Evolutionary conservation across 2,329 filamentous ascomycete species (phyloP).

Genomic region (Aaosphaeria pasadenensis): DNA sequence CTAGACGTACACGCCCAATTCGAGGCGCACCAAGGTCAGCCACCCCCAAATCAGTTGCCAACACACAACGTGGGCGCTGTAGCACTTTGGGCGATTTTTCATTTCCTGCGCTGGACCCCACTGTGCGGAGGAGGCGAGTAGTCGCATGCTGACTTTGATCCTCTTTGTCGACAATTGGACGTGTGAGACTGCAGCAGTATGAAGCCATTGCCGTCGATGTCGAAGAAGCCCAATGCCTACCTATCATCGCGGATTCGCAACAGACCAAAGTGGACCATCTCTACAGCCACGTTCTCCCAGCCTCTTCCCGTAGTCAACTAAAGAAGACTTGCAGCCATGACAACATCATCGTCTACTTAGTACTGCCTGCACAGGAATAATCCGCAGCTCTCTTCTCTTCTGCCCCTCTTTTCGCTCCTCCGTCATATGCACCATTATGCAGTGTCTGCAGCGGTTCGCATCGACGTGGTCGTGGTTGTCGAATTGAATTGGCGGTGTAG

Average conservation of each 20-base stretch:
- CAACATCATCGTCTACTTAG: neutral
- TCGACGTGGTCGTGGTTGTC: conserved; percentile 9
- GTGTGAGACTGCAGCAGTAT: no score
- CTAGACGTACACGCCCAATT: no score
- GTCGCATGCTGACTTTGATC: conserved; percentile 2
- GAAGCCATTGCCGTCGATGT: no score
- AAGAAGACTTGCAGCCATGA: neutral
- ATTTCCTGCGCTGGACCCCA: neutral
- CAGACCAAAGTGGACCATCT: neutral
- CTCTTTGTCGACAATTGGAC: no score
- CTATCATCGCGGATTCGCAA: no score
- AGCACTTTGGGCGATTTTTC: neutral
- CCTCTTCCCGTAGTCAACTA: neutral
- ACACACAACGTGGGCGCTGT: conserved; percentile 5
- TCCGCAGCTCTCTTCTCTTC: neutral
- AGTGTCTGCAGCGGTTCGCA: conserved; percentile 25
- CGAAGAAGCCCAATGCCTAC: no score
- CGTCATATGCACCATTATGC: conserved; percentile 22
- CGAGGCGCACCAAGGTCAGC: conserved; percentile 12
- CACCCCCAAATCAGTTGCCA: conserved; percentile 14
- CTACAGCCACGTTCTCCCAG: neutral
- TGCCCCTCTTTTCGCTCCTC: neutral
- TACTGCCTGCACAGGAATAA: neutral
- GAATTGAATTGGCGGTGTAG: conserved; percentile 32
- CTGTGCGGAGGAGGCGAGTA: neutral